Percentiles rank a stretch among this genome's conserved stretches.
Evolutionary conservation across 331 rosid species (phyloP).

Genomic region (Pyrus hybrid): DNA sequence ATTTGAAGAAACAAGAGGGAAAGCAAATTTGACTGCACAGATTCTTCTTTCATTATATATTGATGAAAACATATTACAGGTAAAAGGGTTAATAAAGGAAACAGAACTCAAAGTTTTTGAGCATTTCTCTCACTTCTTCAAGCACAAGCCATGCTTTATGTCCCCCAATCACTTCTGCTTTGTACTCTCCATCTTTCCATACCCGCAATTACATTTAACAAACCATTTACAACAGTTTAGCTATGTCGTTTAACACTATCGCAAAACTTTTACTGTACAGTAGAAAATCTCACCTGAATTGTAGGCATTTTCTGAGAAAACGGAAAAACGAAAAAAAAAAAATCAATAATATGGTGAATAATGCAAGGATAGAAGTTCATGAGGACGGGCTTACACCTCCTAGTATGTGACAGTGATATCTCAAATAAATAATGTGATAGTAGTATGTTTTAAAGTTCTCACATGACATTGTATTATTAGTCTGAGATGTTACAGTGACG

Average conservation of each 20-base stretch:
- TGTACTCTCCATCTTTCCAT: conserved; percentile 93
- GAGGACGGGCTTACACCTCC: too few relatives aligned
- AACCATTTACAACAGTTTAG: neutral
- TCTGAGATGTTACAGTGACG: too few relatives aligned
- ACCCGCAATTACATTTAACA: conserved; percentile 37
- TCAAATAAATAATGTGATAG: too few relatives aligned
- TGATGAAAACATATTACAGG: neutral
- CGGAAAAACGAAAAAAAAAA: neutral
- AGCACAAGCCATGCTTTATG: conserved; percentile 81
- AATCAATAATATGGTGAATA: neutral
- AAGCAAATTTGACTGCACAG: neutral
- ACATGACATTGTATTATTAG: too few relatives aligned
- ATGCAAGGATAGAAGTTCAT: too few relatives aligned
- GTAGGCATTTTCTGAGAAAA: conserved; percentile 89
- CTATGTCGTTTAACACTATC: neutral
- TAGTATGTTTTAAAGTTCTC: too few relatives aligned
- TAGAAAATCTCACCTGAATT: conserved; percentile 52
- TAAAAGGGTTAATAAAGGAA: neutral
- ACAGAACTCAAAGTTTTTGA: conserved; percentile 28
- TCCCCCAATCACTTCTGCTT: conserved; percentile 83
- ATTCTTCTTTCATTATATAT: neutral
- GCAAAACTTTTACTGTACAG: too few relatives aligned
- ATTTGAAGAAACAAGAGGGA: neutral
- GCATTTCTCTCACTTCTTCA: conserved; percentile 80
- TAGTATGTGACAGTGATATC: too few relatives aligned